Base-by-base conservation (phyloP, 768 basidiomycete genomes). In the Grammothele lineata region DNA sequence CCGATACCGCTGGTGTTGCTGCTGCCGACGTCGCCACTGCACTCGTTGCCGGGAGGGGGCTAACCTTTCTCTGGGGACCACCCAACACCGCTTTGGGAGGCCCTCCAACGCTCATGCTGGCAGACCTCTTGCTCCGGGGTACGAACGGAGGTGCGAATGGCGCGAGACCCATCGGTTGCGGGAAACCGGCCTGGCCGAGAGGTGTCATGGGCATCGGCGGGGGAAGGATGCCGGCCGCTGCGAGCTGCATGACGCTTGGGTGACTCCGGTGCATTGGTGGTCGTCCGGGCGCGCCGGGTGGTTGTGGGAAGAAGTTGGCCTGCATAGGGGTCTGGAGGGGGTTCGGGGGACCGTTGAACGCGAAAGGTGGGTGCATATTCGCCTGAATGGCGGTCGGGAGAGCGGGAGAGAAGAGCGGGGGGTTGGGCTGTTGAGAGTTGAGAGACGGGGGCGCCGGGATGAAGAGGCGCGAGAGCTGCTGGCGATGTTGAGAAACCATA, bases 71-170 rank as follows among this genome's bases (percentile, higher is more conserved):
- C 37, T 80, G 77, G 11, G 85, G 88, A 0, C 90, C 90, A 15
- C 90, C 90, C 2, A 92, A 68, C 0, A 81, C 76, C 1, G 90
- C 90, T 63, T 92, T 92, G 8, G 90, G 90, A n/a, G 90, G 90
- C 6, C 90, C 90, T 11, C 90, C 90, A 34, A 86, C 78, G 61
- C 83, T 87, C 36, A 85, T 53, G 53, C 76, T 78, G 14, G 74
- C 76, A 47, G 86, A 78, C 35, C 87, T 74, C 62, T 84, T 74
- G 59, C 73, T 85, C 45, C 85, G 69, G 23, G 75, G 77, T 6
- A 76, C 74, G 55, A 80, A 83, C 3, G 77, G 80, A 45, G 42
- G 61, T 25, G 72, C 50, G 68, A 71, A 44, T 62, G 70, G 43
- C 17, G 48, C 48, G 9, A 50, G 53, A 4, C 47, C 56, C 58